Base-by-base conservation (phyloP, 108 stramenopile species). In the Mediolabrus comicus region DNA sequence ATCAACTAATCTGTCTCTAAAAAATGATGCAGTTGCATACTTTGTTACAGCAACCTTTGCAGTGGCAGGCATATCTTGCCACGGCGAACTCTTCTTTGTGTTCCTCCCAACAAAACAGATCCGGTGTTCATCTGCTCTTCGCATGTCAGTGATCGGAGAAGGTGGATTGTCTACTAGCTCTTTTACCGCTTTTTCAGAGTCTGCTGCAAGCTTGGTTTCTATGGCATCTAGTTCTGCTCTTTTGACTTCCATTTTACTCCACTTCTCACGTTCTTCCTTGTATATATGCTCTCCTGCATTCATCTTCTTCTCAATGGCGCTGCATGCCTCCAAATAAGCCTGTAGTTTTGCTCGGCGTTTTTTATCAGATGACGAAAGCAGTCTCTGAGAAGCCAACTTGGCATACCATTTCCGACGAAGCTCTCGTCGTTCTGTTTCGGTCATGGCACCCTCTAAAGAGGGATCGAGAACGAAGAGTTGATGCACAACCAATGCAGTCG, bases 401-500 rank as follows among this genome's bases (percentile, higher is more conserved):
- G 87, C 74, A 77, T 80, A 94, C 93, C 93, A 94, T 46, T 74
- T 55, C 43, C 64, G 55, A 30, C 93, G 71, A 34, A 94, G 60
- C 13, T 69, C 67, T 28, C 56, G 43, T 22, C 83, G 62, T 58
- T 87, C 88, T 46, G 86, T 85, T 62, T 86, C 76, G 4, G 60
- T 52, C 74, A 86, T 88, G 17, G 72, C 84, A 7, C 95, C 95
- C 22, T 85, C 71, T 33, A 91, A 57, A 2, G 80, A 63, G 26
- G 90, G 91, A 49, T 93, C 92, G 38, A 93, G 67, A 38, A 82
- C 31, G 61, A 97, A 91, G 26, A 97, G 66, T 67, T 87, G 85
- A 64, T 92, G 89, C 7, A 94, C 72, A 22, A 92, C 86, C 56
- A 97, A 75, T 19, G 96, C 96, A 6, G 94, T 90, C 5, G 96